Conservation (phyloP, 768 basidiomycete species). For the Russula emetica region DNA sequence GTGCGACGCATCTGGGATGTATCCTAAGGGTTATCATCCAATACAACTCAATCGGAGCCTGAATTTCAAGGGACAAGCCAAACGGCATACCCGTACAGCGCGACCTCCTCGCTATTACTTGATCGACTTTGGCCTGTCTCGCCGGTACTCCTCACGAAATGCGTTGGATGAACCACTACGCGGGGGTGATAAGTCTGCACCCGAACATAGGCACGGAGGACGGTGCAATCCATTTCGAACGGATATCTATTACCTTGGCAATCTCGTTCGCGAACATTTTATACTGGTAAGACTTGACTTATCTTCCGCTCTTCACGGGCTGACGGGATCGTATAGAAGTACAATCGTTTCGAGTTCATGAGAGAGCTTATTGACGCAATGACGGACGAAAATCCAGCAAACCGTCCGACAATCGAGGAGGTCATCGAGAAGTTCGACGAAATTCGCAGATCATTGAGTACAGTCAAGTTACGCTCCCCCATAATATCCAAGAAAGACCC, state of each 20-base stretch:
- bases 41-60: slow-evolving; percentile 1
- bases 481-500: slow-evolving; percentile 14
- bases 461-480: slow-evolving; percentile 11
- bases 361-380: slow-evolving; percentile 32
- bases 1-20: slow-evolving; percentile 21
- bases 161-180: slow-evolving; percentile 23
- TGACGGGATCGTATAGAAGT: slow-evolving; percentile 19
- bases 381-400: slow-evolving; percentile 35
- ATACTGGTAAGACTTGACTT: slow-evolving; percentile 1
- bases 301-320: not conserved
- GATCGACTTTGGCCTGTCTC: slow-evolving; percentile 34
- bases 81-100: slow-evolving; percentile 29
- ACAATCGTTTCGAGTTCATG: slow-evolving; percentile 25
- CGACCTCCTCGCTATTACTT: slow-evolving; percentile 31
- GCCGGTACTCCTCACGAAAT: slow-evolving; percentile 18
- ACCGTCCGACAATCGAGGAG: slow-evolving; percentile 33
- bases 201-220: slow-evolving; percentile 26
- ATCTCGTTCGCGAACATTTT: slow-evolving; percentile 27
- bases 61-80: slow-evolving; percentile 16
- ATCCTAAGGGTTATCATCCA: slow-evolving; percentile 14
- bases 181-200: slow-evolving; percentile 31
- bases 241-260: slow-evolving; percentile 31
- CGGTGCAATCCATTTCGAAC: slow-evolving; percentile 29
- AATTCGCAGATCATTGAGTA: slow-evolving; percentile 10
- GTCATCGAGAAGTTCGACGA: slow-evolving; percentile 9